phyloP scores from a whole-genome alignment of 2,329 filamentous ascomycete genomes.

The Trichophyton schoenleinii region DNA sequence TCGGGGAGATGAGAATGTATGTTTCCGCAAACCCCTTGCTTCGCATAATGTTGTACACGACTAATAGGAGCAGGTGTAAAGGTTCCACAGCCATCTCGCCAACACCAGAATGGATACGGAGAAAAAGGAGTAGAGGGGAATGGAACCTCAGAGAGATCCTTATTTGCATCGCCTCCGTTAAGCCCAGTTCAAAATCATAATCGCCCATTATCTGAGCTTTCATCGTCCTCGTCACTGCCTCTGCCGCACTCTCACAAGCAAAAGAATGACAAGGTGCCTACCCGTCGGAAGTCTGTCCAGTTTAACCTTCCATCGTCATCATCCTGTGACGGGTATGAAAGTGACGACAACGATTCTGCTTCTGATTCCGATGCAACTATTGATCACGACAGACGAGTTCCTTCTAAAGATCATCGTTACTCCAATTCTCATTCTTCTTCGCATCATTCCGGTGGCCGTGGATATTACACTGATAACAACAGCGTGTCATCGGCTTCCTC shows the following conservation, averaged over 20 bases:
- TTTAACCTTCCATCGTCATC: conserved; percentile 11
- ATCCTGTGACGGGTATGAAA: conserved; percentile 26
- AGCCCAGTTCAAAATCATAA: not conserved
- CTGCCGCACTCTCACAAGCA: conserved; percentile 10
- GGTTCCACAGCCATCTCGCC: not conserved
- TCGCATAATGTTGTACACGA: conserved; percentile 6
- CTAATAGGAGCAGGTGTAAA: conserved; percentile 3
- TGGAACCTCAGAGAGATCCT: not conserved
- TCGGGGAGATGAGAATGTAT: conserved; percentile 40
- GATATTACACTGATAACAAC: not conserved
- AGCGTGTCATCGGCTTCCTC: not conserved
- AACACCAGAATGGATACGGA: conserved; percentile 6
- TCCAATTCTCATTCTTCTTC: not conserved
- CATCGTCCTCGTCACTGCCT: not conserved
- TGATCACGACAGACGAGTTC: conserved; percentile 10
- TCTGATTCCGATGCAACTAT: conserved; percentile 17
- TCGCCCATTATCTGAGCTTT: not conserved
- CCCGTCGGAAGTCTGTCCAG: conserved; percentile 11
- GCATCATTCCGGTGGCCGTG: not conserved
- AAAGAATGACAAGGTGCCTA: conserved; percentile 14
- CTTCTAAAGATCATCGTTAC: not conserved
- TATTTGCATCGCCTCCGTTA: not conserved
- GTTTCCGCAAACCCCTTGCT: conserved; percentile 22
- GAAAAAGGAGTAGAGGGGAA: not conserved
- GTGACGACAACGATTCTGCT: conserved; percentile 32